Percentiles rank a stretch among this genome's conserved stretches.
phyloP scores from a whole-genome alignment of 768 basidiomycete species.

The Psilocybe cyanescens region DNA sequence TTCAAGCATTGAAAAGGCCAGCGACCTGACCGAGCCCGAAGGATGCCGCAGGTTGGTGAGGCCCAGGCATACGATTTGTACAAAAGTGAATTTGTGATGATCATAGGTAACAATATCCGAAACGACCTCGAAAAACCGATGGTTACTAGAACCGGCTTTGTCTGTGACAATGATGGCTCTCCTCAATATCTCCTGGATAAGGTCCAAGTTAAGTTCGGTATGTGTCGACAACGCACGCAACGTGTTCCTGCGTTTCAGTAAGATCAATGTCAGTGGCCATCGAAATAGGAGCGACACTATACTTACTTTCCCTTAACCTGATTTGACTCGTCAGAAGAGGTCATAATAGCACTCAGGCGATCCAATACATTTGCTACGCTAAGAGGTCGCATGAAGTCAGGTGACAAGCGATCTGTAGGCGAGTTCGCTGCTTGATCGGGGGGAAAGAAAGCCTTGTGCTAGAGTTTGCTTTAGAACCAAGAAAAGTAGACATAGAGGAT shows the following conservation, averaged over 20 bases:
- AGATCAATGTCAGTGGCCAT: too few relatives aligned
- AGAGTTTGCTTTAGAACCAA: slow-evolving; percentile 11
- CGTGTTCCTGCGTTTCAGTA: slow-evolving; percentile 61
- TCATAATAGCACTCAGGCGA: slow-evolving; percentile 70
- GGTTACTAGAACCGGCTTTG: slow-evolving; percentile 56
- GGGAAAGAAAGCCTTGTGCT: slow-evolving; percentile 83
- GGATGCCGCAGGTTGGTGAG: slow-evolving; percentile 86
- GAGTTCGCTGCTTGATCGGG: slow-evolving; percentile 61
- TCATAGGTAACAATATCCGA: slow-evolving; percentile 68
- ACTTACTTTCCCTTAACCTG: slow-evolving; percentile 70
- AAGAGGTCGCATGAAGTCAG: slow-evolving; percentile 58
- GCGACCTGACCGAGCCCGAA: slow-evolving; percentile 62
- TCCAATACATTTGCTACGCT: slow-evolving; percentile 59
- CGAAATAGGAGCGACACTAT: neutral
- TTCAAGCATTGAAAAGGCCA: slow-evolving; percentile 80
- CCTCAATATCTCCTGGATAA: slow-evolving; percentile 68
- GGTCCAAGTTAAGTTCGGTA: slow-evolving; percentile 52
- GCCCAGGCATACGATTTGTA: slow-evolving; percentile 76
- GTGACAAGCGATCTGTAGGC: slow-evolving; percentile 58
- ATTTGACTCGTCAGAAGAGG: slow-evolving; percentile 54
- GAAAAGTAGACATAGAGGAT: neutral
- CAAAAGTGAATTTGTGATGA: slow-evolving; percentile 67
- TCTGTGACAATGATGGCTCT: slow-evolving; percentile 68
- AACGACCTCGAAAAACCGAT: slow-evolving; percentile 79
- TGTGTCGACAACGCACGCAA: slow-evolving; percentile 69